Evolutionary conservation across 129 eudicot genomes (phyloP).

Genomic region (Apium graveolens): DNA sequence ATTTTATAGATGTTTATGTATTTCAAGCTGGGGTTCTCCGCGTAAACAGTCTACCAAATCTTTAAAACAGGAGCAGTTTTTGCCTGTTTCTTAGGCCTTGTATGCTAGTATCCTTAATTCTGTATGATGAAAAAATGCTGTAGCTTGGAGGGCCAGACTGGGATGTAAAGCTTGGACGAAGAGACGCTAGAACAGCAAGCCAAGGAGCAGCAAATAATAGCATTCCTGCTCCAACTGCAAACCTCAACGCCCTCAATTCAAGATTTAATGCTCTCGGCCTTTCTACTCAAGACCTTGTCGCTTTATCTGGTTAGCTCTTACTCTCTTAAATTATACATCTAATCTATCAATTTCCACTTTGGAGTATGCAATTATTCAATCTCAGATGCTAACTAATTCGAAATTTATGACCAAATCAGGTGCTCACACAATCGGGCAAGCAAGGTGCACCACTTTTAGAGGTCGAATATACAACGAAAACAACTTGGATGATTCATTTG

Average conservation of each 20-base stretch:
- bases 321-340: background rate
- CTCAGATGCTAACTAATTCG: background rate
- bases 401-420: background rate
- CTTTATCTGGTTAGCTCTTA: constrained; percentile 48
- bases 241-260: constrained; percentile 29
- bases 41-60: no score
- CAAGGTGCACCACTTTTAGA: constrained; percentile 10
- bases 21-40: no score
- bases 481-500: constrained; percentile 8
- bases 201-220: constrained; percentile 21
- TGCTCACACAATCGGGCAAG: constrained; percentile 12
- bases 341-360: background rate
- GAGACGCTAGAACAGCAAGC: constrained; percentile 41
- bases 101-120: background rate
- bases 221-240: constrained; percentile 34
- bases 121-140: background rate
- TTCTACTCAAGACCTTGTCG: constrained; percentile 43
- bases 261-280: constrained; percentile 40
- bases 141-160: constrained; percentile 49
- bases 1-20: no score
- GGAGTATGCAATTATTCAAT: background rate
- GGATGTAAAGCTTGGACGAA: constrained; percentile 38
- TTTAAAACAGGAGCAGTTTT: background rate
- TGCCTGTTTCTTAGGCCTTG: background rate
- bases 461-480: constrained; percentile 8